phyloP scores from a whole-genome alignment of 2,329 filamentous ascomycete species.

The Zymoseptoria crescenta region DNA sequence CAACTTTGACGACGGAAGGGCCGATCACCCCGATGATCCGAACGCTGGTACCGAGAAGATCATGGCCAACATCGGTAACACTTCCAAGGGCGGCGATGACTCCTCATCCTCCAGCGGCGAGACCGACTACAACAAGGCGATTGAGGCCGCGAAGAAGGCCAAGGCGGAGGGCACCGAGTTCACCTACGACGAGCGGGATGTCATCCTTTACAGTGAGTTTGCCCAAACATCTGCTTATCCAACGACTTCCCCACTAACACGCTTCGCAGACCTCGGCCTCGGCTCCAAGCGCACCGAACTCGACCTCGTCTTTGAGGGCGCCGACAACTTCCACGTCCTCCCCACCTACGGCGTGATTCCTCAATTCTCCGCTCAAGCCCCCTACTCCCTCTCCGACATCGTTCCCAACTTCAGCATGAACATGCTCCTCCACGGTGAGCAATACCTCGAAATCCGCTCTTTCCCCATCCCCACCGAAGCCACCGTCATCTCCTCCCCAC shows the following conservation, averaged over 20 bases:
- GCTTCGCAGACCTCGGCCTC: slow-evolving; percentile 60
- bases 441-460: slow-evolving; percentile 90
- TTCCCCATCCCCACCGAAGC: slow-evolving; percentile 83
- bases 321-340: slow-evolving; percentile 85
- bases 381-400: slow-evolving; percentile 72
- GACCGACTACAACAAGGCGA: slow-evolving; percentile 58
- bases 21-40: slow-evolving; percentile 75
- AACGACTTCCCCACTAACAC: slow-evolving; percentile 16
- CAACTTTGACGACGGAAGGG: slow-evolving; percentile 79
- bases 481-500: slow-evolving; percentile 65
- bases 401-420: slow-evolving; percentile 95
- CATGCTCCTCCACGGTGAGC: slow-evolving; percentile 98
- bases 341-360: slow-evolving; percentile 96
- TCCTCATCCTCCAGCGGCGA: slow-evolving; percentile 12
- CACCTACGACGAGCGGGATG: slow-evolving; percentile 75
- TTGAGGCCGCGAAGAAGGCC: slow-evolving; percentile 65
- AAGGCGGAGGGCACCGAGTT: slow-evolving; percentile 69
- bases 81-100: slow-evolving; percentile 27
- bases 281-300: slow-evolving; percentile 88
- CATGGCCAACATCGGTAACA: slow-evolving; percentile 78
- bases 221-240: background rate
- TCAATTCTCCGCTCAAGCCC: slow-evolving; percentile 74
- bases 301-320: slow-evolving; percentile 79
- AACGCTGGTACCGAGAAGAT: slow-evolving; percentile 72
- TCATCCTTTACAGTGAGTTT: slow-evolving; percentile 76